Evolutionary conservation across 805 yeast genomes (phyloP), one percentile per base, ranked within the genome.

Genomic region (Komagataella phaffii): DNA sequence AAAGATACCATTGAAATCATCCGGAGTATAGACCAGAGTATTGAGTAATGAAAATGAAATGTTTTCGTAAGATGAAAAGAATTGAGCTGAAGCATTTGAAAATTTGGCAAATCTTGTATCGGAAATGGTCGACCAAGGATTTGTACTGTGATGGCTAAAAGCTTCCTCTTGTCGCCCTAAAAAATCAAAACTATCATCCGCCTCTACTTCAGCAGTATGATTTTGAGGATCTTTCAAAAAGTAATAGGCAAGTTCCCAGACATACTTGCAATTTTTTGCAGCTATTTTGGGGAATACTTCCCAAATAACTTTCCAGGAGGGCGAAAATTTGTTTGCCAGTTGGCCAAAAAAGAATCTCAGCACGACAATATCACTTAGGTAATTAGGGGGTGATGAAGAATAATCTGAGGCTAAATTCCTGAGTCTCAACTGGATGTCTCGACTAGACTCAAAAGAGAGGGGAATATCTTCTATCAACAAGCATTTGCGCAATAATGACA

Each of bases 231-330:
- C 17, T 18, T 45, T 24, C 47, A 45, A 45, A 45, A 45, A 24
- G n/a, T 18, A 21, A 45, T 65, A 63, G 0, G 80, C 66, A 17
- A 77, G 59, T 0, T 70, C 61, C 95, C 96, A 88, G 0, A 85
- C 68, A 10, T 69, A 49, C 0, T 64, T 65, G 17, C 73, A 70
- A 50, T 68, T 61, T 55, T 71, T 72, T 17, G 62, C 67, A 12
- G 71, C 64, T 7, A 83, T 64, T 3, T 64, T 59, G 1, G 81
- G 77, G 3, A 87, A 60, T 3, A 76, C 74, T 54, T 83, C 91
- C 51, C 73, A 67, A 1, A 85, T 85, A 4, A 85, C 88, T 17
- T 78, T 75, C 96, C 96, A 89, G 12, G 85, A 74, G 0, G 98
- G 98, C 52, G 88, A 85, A 58, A 91, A 88, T 53, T 79, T 77